phyloP scores from a whole-genome alignment of 768 basidiomycete genomes.

The Naganishia friedmannii region DNA sequence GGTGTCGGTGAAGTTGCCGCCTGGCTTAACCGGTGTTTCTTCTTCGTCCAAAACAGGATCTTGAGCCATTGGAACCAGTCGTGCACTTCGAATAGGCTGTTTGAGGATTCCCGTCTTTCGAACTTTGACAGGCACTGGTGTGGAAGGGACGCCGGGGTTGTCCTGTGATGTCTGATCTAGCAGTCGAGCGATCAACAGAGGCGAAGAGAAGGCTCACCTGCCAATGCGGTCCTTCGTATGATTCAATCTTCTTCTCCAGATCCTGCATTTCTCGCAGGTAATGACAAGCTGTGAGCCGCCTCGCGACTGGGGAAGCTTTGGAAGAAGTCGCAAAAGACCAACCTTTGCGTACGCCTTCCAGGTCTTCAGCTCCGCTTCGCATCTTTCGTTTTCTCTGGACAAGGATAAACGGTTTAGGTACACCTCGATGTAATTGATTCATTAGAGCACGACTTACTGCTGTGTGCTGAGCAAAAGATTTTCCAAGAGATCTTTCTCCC shows the following conservation, averaged over 20 bases:
- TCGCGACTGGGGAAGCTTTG: neutral
- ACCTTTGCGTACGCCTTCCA: slow-evolving; percentile 28
- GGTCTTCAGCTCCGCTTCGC: slow-evolving; percentile 22
- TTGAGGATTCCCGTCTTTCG: neutral
- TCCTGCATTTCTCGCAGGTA: neutral
- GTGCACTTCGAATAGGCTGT: neutral
- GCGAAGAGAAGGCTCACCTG: neutral
- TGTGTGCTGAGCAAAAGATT: slow-evolving; percentile 7
- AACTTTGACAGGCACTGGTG: slow-evolving; percentile 16
- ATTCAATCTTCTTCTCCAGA: slow-evolving; percentile 23
- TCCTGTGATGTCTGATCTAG: neutral
- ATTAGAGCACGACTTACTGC: neutral
- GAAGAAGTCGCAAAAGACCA: neutral
- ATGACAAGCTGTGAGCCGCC: neutral
- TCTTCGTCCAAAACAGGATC: neutral
- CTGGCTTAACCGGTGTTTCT: neutral
- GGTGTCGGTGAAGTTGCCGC: neutral
- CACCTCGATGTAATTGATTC: neutral
- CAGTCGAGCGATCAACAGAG: neutral
- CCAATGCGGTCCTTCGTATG: slow-evolving; percentile 20
- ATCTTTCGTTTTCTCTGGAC: slow-evolving; percentile 28
- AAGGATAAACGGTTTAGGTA: neutral
- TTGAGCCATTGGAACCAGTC: neutral
- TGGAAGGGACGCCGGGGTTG: slow-evolving; percentile 14
- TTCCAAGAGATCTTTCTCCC: slow-evolving; percentile 15